Base-by-base conservation (phyloP, 2,329 filamentous ascomycete species). In the Reticulascus tulasneorum region DNA sequence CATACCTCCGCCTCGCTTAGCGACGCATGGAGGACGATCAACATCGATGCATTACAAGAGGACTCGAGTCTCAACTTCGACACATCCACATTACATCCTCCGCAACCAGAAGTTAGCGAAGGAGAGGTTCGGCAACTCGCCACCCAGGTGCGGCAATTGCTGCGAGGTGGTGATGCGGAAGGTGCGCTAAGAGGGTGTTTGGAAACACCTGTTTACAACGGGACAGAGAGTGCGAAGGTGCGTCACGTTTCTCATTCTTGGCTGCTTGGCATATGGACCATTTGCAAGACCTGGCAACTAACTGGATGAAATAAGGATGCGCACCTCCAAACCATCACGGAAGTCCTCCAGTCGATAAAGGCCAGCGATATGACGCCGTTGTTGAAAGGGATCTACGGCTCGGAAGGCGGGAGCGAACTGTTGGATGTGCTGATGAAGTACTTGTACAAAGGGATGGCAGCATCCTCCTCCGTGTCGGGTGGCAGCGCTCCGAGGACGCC, bases 341-440 rank as follows among this genome's bases (percentile, higher is more conserved):
- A 98, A 66, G 90, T 97, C 40, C 72, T 98, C 47, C 90, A 95
- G 64, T 93, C 88, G 15, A 97, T 97, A 66, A 90, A 94, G 60
- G 89, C 93, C 56, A 86, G 86, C 51, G 93, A 98, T 52, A 97
- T 97, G 86, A 88, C 82, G 46, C 85, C 87, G 11, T 80, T 97
- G 54, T 71, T 98, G 49, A 80, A 83, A 64, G 78, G 82, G 39
- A 84, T 97, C 54, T 89, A 93, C 66, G 71, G 69, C 41, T 80
- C 82, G 9, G 79, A 85, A 33, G 86, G 86, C 44, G 93, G 93
- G 19, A 79, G 79, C 44, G 93, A 97, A 64, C 75, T 86, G 43
- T 69, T 94, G 49, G 93, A 98, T 62, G 88, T 91, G 33, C 69
- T 98, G 60, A 95, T 95, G 86, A 98, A 98, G 71, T 98, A 96